Base-by-base conservation (phyloP, 2,329 filamentous ascomycete species). In the Alternaria sp. region DNA sequence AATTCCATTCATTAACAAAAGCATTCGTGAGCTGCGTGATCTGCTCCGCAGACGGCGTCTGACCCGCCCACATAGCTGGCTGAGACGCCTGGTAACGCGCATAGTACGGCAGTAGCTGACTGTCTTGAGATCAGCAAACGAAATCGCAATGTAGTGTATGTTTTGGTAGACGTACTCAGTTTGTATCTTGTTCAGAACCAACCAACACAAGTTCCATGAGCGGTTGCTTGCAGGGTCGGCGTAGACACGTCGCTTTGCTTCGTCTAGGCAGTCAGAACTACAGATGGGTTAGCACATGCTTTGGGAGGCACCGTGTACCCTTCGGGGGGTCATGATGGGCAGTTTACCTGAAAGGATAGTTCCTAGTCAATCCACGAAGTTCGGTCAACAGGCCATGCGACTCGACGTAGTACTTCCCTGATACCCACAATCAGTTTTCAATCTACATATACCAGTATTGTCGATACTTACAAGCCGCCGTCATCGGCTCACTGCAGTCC, bases 171-270 rank as follows among this genome's bases (percentile, higher is more conserved):
- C 87, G 78, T 81, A 90, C 89, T 90, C 88, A 59, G 88, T 86
- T 21, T 85, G 83, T 54, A 92, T 88, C 77, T 91, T 92, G 45
- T 81, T 81, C 10, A 93, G 80, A 30, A 91, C 88, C 49, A 93
- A 81, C 90, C 91, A 93, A 45, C 89, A 91, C 69, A 91, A 83
- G 74, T 93, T 93, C 90, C 91, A 93, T 74, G 90, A 92, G 23
- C 88, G 85, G 69, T 88, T 89, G 67, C 88, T 90, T 17, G 85
- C 81, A 0, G 89, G 89, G 66, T 93, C 91, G 26, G 81, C 82
- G 58, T 85, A 83, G 3, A 93, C 90, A 21, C 89, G 83, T 59
- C 81, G 79, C 71, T 90, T 89, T 0, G 90, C 90, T 72, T 91
- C 89, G 53, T 87, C 84, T 2, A 93, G 76, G 32, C 90, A 84